Percentiles rank a stretch among this genome's conserved stretches.
These are phyloP conservation scores for Phytophthora megakarya DNA, from an alignment of 352 stramenopile genomes.

Conservation along the genomic window DNA sequence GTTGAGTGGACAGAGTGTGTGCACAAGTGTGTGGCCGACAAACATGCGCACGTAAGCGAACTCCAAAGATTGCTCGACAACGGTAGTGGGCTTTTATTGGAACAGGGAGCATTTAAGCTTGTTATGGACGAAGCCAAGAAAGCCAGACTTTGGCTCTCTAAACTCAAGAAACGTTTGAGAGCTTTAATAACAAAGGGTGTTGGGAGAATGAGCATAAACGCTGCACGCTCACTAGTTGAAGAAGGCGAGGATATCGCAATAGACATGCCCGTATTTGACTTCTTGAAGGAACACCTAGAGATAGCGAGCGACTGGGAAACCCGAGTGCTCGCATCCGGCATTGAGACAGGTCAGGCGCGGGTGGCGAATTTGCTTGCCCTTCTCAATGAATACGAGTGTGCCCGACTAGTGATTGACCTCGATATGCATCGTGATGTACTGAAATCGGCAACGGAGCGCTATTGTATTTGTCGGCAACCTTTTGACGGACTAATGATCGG, in stretches of 20 bases:
- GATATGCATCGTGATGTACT: constrained; percentile 90
- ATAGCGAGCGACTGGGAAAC: constrained; percentile 82
- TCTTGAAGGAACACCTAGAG: constrained; percentile 82
- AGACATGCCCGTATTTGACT: constrained; percentile 72
- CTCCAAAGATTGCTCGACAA: constrained; percentile 64
- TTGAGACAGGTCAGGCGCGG: constrained; percentile 79
- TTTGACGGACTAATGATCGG: constrained; percentile 92
- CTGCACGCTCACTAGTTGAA: constrained; percentile 73
- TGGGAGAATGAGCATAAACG: constrained; percentile 62
- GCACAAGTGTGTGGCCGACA: constrained; percentile 59
- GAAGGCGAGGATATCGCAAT: constrained; percentile 83
- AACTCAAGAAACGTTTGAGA: constrained; percentile 85
- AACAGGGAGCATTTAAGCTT: constrained; percentile 77
- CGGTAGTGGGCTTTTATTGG: constrained; percentile 61
- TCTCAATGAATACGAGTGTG: constrained; percentile 83
- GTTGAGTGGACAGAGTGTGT: constrained; percentile 68
- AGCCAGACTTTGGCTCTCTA: constrained; percentile 79
- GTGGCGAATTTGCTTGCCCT: constrained; percentile 72
- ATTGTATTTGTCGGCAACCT: constrained; percentile 90
- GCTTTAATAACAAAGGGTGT: constrained; percentile 71
- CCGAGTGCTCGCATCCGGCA: constrained; percentile 70
- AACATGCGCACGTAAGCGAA: constrained; percentile 58
- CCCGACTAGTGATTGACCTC: constrained; percentile 79
- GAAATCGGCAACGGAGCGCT: constrained; percentile 91
- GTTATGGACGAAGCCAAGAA: constrained; percentile 85